Evolutionary conservation across 768 basidiomycete genomes (phyloP).

Genomic region (Pleurotus platypus): DNA sequence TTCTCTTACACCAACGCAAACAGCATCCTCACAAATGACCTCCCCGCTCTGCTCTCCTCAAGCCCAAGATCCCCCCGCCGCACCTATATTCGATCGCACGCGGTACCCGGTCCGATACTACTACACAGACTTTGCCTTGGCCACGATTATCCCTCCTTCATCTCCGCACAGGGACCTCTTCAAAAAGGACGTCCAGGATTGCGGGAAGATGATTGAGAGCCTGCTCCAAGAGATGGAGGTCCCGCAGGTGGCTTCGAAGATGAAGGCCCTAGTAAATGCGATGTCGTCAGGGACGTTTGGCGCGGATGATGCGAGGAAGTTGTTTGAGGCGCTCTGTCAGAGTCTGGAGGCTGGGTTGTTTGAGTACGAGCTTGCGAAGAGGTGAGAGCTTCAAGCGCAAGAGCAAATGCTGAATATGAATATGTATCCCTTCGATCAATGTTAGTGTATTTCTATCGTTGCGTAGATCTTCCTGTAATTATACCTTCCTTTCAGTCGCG

Average conservation of each 20-base stretch:
- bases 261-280: constrained; percentile 41
- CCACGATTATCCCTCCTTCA: constrained; percentile 17
- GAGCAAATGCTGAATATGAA: too few species aligned
- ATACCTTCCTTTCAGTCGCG: too few species aligned
- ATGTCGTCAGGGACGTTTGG: constrained; percentile 44
- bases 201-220: constrained; percentile 33
- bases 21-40: not conserved
- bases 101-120: constrained; percentile 31
- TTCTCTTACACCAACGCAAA: constrained; percentile 5
- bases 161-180: constrained; percentile 18
- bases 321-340: constrained; percentile 47
- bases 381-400: too few species aligned
- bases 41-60: too few species aligned
- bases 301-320: constrained; percentile 45
- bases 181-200: constrained; percentile 35
- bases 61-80: not conserved
- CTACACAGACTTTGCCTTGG: constrained; percentile 24
- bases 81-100: not conserved
- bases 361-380: constrained; percentile 16
- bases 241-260: constrained; percentile 34
- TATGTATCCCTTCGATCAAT: too few species aligned
- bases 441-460: too few species aligned
- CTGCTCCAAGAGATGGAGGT: constrained; percentile 38
- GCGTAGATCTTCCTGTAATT: too few species aligned
- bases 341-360: constrained; percentile 39